Evolutionary conservation across 2,329 filamentous ascomycete species (phyloP).

Genomic region (Davidsoniella virescens): DNA sequence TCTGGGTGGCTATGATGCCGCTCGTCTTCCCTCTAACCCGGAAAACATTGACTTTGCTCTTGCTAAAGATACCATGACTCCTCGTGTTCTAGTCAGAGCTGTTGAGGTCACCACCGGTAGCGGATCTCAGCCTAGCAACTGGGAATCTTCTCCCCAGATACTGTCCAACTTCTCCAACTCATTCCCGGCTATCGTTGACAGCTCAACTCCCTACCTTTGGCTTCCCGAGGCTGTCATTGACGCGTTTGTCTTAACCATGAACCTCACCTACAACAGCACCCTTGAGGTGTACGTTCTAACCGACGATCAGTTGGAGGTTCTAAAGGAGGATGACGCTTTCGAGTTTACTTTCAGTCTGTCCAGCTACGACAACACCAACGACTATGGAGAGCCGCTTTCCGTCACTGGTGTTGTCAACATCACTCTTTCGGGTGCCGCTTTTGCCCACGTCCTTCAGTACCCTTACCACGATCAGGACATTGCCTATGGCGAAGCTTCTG

Average conservation of each 20-base stretch:
- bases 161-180: conserved; percentile 31
- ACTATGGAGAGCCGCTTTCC: conserved; percentile 32
- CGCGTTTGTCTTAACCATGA: conserved; percentile 46
- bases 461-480: conserved; percentile 30
- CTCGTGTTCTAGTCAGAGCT: conserved; percentile 43
- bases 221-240: conserved; percentile 44
- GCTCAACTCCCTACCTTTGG: conserved; percentile 47
- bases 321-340: conserved; percentile 26
- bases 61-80: conserved; percentile 36
- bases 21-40: conserved; percentile 33
- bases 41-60: conserved; percentile 45
- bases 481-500: conserved; percentile 26
- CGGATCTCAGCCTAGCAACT: conserved; percentile 21
- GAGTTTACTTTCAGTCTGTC: conserved; percentile 40
- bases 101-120: conserved; percentile 27
- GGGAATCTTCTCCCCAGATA: conserved; percentile 23
- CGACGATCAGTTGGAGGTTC: conserved; percentile 36
- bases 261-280: conserved; percentile 46
- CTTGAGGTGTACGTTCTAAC: conserved; percentile 49
- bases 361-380: conserved; percentile 35
- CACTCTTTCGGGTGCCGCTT: conserved; percentile 34
- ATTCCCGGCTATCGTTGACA: conserved; percentile 42
- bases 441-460: conserved; percentile 33
- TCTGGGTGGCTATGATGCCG: conserved; percentile 50
- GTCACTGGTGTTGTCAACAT: conserved; percentile 38